Base-by-base conservation (phyloP, 2,329 filamentous ascomycete species). In the Trichothecium sympodiale region DNA sequence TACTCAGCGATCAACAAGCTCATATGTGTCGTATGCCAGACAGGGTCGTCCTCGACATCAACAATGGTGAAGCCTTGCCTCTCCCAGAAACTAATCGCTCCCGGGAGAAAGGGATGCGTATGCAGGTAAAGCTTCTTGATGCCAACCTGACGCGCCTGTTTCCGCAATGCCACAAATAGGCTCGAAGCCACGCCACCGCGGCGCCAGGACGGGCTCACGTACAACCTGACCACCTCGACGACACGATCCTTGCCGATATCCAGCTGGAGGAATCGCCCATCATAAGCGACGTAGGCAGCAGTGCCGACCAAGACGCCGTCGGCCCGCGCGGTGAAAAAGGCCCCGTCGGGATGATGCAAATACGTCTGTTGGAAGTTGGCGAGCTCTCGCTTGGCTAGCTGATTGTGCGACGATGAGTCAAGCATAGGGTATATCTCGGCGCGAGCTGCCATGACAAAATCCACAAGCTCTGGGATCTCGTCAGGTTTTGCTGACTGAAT, bases 11-110 rank as follows among this genome's bases (percentile, higher is more conserved):
- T 6, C 10, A 6, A 6, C 20, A 25, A 16, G 2, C 29, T 40
- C 50, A 53, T 52, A 18, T 53, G 51, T 13, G 45, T 53, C 2
- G 51, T 53, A n/a, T 38, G 43, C 50, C 49, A 53, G 1, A 50
- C 29, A 2, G 43, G 41, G 12, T 53, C 50, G 2, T 52, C 38
- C 2, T 53, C 50, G 2, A 46, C 38, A 0, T 36, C 6, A 5
- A 50, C 32, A 0, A 46, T 8, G 2, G 29, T 33, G 27, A 53
- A 53, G 1, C 46, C 45, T 13, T 50, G 44, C 2, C 38, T 33
- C 20, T 52, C 38, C 51, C 51, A 53, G 9, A 53, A 53, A 1
- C 17, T 26, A 2, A 49, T 40, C 2, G 50, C 50, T 2, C 49
- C 42, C 0, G 43, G 46, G 3, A 53, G 16, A 12, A 53, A 53